A percentile compares a stretch with the other conserved stretches of the same genome.
Conservation (phyloP, 495 filamentous ascomycete genomes). For the Trichoderma asperelloides region DNA sequence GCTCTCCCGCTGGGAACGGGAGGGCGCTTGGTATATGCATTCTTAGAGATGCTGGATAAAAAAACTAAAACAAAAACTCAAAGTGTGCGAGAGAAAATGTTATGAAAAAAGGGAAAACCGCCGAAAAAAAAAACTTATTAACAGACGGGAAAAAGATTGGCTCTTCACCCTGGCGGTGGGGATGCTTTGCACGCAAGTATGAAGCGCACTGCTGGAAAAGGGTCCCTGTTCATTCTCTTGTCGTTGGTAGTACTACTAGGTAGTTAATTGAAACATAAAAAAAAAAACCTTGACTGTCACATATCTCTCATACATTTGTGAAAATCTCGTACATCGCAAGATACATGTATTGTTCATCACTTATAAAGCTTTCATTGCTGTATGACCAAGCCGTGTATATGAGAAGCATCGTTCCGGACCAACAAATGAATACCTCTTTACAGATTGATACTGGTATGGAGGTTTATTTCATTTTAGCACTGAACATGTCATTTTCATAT, state of each 20-base stretch:
- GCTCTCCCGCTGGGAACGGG: not conserved
- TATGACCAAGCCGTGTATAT: no score
- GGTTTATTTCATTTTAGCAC: no score
- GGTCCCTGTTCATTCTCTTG: slow-evolving; percentile 6
- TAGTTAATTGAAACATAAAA: not conserved
- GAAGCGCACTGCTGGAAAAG: slow-evolving; percentile 5
- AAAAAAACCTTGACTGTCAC: not conserved
- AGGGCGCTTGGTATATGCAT: not conserved
- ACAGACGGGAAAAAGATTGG: not conserved
- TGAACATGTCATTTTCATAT: no score
- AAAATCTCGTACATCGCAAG: no score
- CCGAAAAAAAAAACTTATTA: not conserved
- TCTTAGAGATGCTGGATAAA: not conserved
- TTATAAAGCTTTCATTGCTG: no score
- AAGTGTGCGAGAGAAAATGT: not conserved
- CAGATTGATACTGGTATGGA: no score
- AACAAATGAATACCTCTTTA: no score
- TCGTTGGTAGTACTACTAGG: slow-evolving; percentile 6
- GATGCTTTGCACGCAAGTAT: slow-evolving; percentile 7
- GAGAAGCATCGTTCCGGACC: no score
- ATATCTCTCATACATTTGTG: not conserved
- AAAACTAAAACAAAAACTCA: not conserved
- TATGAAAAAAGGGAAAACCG: not conserved
- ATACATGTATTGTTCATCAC: no score
- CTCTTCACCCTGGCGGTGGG: not conserved